Percentiles rank a stretch among this genome's conserved stretches.
These are phyloP conservation scores for Pseudopyricularia cyperi DNA, from an alignment of 2,329 filamentous ascomycete genomes.

Conservation along the genomic window DNA sequence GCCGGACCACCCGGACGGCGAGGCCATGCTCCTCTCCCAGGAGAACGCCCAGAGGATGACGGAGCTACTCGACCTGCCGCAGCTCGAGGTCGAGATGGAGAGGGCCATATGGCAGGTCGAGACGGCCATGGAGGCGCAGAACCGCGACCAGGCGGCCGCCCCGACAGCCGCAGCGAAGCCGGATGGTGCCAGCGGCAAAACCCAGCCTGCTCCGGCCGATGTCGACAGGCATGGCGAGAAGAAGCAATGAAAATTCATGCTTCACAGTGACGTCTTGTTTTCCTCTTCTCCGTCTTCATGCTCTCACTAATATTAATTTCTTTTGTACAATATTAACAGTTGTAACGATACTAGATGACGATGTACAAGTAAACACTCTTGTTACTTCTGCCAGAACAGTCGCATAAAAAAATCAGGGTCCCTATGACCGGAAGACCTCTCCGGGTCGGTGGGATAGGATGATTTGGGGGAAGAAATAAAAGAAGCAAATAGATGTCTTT, in stretches of 20 bases:
- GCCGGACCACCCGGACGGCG: conserved; percentile 17
- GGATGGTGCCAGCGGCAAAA: background rate
- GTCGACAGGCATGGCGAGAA: background rate
- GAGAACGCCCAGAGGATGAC: conserved; percentile 18
- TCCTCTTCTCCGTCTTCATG: background rate
- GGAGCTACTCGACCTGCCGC: conserved; percentile 50
- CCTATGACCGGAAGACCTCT: background rate
- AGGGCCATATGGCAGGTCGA: conserved; percentile 60
- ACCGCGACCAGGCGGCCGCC: background rate
- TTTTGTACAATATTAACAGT: background rate
- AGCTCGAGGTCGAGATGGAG: conserved; percentile 60
- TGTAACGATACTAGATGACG: background rate
- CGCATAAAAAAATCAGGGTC: background rate
- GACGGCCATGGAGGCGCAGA: conserved; percentile 26
- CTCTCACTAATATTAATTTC: background rate
- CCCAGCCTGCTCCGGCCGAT: background rate
- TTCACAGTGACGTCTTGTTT: background rate
- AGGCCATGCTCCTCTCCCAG: conserved; percentile 26
- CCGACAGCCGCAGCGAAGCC: background rate
- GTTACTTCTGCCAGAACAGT: background rate
- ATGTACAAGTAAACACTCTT: background rate
- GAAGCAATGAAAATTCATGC: background rate
- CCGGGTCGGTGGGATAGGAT: no score
- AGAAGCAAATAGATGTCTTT: no score
- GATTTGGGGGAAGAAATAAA: no score